phyloP scores from a whole-genome alignment of 768 basidiomycete genomes.

The Pholiota microspora region DNA sequence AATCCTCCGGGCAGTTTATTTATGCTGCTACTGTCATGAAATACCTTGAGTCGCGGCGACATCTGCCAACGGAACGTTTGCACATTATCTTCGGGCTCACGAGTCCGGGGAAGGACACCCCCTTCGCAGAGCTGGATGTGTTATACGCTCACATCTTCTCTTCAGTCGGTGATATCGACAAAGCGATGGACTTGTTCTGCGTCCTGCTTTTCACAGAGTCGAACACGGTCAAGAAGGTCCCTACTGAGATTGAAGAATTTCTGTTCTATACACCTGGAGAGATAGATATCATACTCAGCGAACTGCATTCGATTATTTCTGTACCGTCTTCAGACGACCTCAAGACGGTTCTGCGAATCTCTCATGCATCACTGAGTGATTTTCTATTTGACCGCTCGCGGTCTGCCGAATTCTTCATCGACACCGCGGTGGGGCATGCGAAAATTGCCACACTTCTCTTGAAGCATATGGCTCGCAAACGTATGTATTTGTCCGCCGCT shows the following conservation, averaged over 20 bases:
- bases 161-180: constrained; percentile 8
- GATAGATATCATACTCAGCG: constrained; percentile 12
- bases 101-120: constrained; percentile 5
- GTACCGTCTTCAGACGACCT: neutral
- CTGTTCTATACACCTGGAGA: constrained; percentile 10
- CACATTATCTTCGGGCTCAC: constrained; percentile 11
- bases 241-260: constrained; percentile 8
- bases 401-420: constrained; percentile 14
- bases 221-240: neutral
- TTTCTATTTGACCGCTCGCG: constrained; percentile 14
- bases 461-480: constrained; percentile 1
- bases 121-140: constrained; percentile 18
- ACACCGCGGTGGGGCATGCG: constrained; percentile 7
- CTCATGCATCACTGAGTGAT: constrained; percentile 15
- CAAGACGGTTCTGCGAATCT: constrained; percentile 1
- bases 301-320: constrained; percentile 12
- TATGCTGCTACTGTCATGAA: constrained; percentile 16
- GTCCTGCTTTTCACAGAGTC: neutral
- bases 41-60: constrained; percentile 7
- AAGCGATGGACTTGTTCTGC: constrained; percentile 8
- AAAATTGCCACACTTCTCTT: neutral
- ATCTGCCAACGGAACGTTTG: constrained; percentile 7
- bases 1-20: constrained; percentile 19
- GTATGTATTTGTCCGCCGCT: too few species aligned
- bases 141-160: constrained; percentile 18